Percentiles rank a stretch among this genome's conserved stretches.
These are phyloP conservation scores for Parsonsia alboflavescens DNA, from an alignment of 257 asterid species.

Conservation along the genomic window DNA sequence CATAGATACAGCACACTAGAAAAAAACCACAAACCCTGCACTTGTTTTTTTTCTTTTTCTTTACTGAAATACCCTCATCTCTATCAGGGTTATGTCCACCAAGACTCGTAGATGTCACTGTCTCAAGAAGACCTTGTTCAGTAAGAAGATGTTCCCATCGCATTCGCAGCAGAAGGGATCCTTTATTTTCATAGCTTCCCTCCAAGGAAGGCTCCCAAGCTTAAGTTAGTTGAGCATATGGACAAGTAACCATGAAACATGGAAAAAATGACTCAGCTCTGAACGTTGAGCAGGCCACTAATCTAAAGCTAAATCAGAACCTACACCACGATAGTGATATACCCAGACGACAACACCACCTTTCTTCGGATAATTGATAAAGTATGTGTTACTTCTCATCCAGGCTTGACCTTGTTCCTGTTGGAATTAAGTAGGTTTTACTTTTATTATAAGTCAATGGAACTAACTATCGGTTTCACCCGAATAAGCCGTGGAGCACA, in stretches of 20 bases:
- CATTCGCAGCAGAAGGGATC: not conserved
- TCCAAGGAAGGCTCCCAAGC: conserved; percentile 11
- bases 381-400: not conserved
- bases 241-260: not conserved
- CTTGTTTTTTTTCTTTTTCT: too few relatives aligned
- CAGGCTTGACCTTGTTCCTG: not conserved
- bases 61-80: not conserved
- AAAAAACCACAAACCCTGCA: conserved; percentile 1
- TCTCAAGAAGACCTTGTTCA: not conserved
- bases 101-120: not conserved
- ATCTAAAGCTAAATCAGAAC: conserved; percentile 3
- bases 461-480: conserved; percentile 17
- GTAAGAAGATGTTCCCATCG: not conserved
- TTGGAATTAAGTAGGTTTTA: not conserved
- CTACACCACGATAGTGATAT: not conserved
- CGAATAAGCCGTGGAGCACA: conserved; percentile 21
- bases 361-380: not conserved
- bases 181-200: conserved; percentile 17
- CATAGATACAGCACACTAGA: conserved; percentile 12
- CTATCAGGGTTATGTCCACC: conserved; percentile 9
- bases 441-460: conserved; percentile 24
- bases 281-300: conserved; percentile 11
- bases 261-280: conserved; percentile 7
- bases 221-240: conserved; percentile 1
- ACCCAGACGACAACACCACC: not conserved